Evolutionary conservation across 257 asterid species (phyloP).

Genomic region (Echites panduratus): DNA sequence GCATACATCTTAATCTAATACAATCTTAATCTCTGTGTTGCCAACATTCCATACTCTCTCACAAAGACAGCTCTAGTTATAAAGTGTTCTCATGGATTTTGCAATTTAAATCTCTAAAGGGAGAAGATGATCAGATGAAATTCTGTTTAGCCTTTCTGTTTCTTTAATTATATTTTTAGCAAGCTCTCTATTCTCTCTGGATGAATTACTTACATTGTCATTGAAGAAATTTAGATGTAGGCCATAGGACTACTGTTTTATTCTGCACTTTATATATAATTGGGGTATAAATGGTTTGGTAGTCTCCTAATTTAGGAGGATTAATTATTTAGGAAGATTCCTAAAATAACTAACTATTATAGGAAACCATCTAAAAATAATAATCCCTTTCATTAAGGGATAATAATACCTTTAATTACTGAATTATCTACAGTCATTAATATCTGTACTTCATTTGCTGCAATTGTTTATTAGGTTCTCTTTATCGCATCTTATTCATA

Average conservation of each 20-base stretch:
- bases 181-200: neutral
- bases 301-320: too few species aligned
- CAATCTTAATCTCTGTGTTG: neutral
- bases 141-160: neutral
- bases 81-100: too few species aligned
- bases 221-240: too few species aligned
- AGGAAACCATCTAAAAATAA: too few species aligned
- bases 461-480: neutral
- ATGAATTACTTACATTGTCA: neutral
- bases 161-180: neutral
- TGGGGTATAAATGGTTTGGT: too few species aligned
- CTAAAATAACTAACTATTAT: too few species aligned
- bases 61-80: neutral
- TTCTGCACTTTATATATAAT: too few species aligned
- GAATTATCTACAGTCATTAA: too few species aligned
- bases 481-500: neutral
- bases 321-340: too few species aligned
- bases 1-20: neutral
- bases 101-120: neutral
- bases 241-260: too few species aligned
- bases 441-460: neutral
- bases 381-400: too few species aligned
- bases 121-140: neutral
- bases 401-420: too few species aligned
- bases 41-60: neutral